Conservation (phyloP, 108 stramenopile genomes). For the Aurantiochytrium sp. region DNA sequence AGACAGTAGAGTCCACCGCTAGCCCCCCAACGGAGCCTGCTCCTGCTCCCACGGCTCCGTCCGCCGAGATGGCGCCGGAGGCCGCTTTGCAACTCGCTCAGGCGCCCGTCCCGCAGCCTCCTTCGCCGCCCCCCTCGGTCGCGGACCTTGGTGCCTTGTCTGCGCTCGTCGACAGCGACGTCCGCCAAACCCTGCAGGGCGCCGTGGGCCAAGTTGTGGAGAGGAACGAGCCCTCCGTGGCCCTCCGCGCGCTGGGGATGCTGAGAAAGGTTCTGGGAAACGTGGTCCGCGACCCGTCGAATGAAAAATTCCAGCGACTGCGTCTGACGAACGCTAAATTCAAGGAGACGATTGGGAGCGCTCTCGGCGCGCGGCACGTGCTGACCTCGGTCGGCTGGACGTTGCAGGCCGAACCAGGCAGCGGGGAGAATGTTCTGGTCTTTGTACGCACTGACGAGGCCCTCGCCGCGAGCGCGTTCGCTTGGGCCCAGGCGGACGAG, state of each 20-base stretch:
- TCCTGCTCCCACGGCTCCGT: too few relatives aligned
- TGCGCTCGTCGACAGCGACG: too few relatives aligned
- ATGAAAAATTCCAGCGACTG: neutral
- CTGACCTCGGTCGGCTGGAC: neutral
- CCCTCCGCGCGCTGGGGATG: neutral
- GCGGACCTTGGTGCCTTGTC: too few relatives aligned
- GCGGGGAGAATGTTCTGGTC: neutral
- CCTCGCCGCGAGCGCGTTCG: neutral
- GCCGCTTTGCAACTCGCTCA: too few relatives aligned
- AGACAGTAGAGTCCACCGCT: too few relatives aligned
- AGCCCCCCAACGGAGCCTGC: too few relatives aligned
- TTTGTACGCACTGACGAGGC: neutral
- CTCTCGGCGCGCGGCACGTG: constrained; percentile 2
- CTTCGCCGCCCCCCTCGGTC: too few relatives aligned
- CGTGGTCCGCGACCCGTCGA: neutral
- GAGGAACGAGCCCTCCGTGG: neutral
- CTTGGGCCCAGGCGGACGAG: neutral
- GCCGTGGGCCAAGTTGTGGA: neutral
- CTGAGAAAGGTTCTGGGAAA: neutral
- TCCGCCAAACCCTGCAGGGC: neutral
- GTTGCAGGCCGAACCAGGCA: neutral
- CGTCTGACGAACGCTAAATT: neutral
- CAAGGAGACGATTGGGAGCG: neutral
- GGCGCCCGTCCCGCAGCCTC: too few relatives aligned
- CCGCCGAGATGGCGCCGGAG: too few relatives aligned